Base-by-base conservation (phyloP, 345 rosid genomes). In the Citrus sp. region DNA sequence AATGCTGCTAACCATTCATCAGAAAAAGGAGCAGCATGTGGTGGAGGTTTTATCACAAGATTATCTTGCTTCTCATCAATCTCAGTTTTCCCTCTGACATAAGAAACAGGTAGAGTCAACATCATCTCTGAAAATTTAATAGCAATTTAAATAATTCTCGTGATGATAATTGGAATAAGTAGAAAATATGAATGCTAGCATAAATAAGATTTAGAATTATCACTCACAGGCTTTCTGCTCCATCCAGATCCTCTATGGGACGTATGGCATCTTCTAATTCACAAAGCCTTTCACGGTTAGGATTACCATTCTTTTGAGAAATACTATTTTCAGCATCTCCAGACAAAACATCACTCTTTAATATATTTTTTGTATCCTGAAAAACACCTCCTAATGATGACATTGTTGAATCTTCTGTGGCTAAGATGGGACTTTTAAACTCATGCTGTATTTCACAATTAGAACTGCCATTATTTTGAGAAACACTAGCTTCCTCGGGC, bases 1-100 rank as follows among this genome's bases (percentile, higher is more conserved):
- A 92, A 70, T 72, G 95, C 97, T 68, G 98, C 93, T 82, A 96
- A 77, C 99, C 99, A 92, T 78, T 96, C 98, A 58, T 94, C 97
- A 72, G 98, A 96, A 83, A 94, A 94, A 54, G 99, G 97, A 86
- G 81, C 84, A 79, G 87, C 97, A 83, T 85, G 60, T 49, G 80
- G 83, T 59, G 90, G 94, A 73, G 92, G 97, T 84, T 82, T 89
- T 67, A 89, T 77, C 68, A 75, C 69, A 22, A 78, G 77, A 55
- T 90, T 80, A 72, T 78, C 86, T 82, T 87, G 82, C 81, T 82
- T 86, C 82, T 75, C 80, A 42, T 86, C 91, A 67, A 73, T 67
- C 54, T 67, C 82, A 65, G 84, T 73, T 56, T 82, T 83, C 77
- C 85, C 83, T 79, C 89, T 89, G 85, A 78, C 54, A 84, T 63